phyloP scores from a whole-genome alignment of 2,329 filamentous ascomycete species.

The Penicillium sp. region DNA sequence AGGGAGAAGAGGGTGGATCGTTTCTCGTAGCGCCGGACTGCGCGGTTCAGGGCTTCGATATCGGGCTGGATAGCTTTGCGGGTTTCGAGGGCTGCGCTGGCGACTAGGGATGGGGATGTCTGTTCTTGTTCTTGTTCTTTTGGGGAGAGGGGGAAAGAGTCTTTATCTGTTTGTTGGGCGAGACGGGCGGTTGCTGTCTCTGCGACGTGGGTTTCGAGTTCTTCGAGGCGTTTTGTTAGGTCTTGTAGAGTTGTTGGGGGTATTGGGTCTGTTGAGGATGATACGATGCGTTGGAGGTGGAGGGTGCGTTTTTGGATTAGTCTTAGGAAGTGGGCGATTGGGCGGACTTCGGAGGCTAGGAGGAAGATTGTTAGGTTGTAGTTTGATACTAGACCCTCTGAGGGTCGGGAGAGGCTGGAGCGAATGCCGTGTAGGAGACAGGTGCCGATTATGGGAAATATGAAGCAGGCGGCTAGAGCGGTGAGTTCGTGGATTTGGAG shows the following conservation, averaged over 20 bases:
- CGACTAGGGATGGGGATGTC: constrained; percentile 37
- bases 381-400: constrained; percentile 83
- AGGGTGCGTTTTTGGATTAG: constrained; percentile 76
- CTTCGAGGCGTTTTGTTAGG: constrained; percentile 64
- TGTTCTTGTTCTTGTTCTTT: constrained; percentile 23
- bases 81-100: constrained; percentile 52
- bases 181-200: constrained; percentile 33
- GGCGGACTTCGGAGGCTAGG: constrained; percentile 79
- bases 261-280: constrained; percentile 22
- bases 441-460: constrained; percentile 74
- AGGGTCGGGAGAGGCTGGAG: constrained; percentile 74
- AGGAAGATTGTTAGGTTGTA: constrained; percentile 92
- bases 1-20: constrained; percentile 71
- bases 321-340: constrained; percentile 75
- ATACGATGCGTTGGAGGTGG: constrained; percentile 72
- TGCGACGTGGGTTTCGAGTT: constrained; percentile 61
- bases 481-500: constrained; percentile 71
- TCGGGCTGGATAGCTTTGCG: constrained; percentile 71
- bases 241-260: constrained; percentile 47
- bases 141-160: constrained; percentile 7
- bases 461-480: constrained; percentile 74
- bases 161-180: neutral
- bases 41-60: constrained; percentile 81
- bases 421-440: constrained; percentile 80
- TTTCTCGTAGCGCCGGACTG: constrained; percentile 88